Evolutionary conservation across 495 filamentous ascomycete species (phyloP), one percentile per base, ranked within the genome.

Genomic region (Trichoderma virens): DNA sequence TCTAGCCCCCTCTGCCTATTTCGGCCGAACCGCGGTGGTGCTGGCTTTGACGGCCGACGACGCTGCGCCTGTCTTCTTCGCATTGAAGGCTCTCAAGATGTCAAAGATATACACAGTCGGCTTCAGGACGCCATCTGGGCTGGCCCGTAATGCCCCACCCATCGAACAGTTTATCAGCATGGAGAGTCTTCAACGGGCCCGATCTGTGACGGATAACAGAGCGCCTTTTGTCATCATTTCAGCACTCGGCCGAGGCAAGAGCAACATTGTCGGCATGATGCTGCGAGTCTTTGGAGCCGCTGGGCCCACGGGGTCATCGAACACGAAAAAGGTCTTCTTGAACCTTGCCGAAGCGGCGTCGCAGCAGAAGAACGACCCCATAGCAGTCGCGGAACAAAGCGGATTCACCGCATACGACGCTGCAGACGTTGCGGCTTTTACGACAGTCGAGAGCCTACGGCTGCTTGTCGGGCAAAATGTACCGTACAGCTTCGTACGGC

Each of bases 381-480:
- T 87, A 2, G 76, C 80, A 3, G 83, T 90, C 11, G 90, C 90
- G 0, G 82, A 85, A 66, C 78, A 84, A 64, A 82, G 83, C 59
- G 90, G 90, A 4, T 93, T 90, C 82, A 89, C 86, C 39, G 87
- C 88, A 11, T 93, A 93, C 73, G 88, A 88, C 2, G 84, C 86
- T 38, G 87, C 87, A 28, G 90, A 93, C 69, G 88, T 91, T 32
- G 87, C 83, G 70, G 89, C 89, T 0, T 93, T 90, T 76, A 91
- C 89, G 13, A 92, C 88, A 23, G 90, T 91, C 18, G 88, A 92
- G 73, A 93, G 88, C 38, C 74, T 93, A 11, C 78, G 90, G 56
- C 68, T 93, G 66, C 78, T 94, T 9, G 89, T 93, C 9, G 90
- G 90, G 18, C 87, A 92, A 79, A 92, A 92, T 71, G 90, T 94